phyloP scores from a whole-genome alignment of 108 stramenopile genomes.

The Schizochytrium sp. region DNA sequence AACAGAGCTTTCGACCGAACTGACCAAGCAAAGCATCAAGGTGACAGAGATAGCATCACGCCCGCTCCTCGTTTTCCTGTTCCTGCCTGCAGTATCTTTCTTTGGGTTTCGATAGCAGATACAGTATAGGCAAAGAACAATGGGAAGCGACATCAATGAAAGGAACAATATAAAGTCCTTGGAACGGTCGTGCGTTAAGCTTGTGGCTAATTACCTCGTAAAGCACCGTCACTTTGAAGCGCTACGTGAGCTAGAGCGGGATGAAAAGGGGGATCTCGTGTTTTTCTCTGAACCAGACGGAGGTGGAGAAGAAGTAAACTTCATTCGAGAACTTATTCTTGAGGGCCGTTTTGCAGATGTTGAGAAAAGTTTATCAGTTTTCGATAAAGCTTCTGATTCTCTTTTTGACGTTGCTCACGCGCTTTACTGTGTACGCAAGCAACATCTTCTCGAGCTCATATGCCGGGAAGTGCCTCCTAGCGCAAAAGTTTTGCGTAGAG shows the following conservation, averaged over 20 bases:
- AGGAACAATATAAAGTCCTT: no score
- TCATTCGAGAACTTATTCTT: slow-evolving; percentile 31
- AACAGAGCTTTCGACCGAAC: no score
- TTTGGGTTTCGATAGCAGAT: no score
- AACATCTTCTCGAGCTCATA: slow-evolving; percentile 23
- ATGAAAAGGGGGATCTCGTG: background rate
- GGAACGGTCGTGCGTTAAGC: background rate
- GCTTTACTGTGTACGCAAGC: slow-evolving; percentile 3
- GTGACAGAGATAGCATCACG: no score
- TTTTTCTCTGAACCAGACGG: background rate
- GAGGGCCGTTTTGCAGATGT: slow-evolving; percentile 1
- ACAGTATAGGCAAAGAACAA: no score
- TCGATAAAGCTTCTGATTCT: background rate
- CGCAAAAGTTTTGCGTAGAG: background rate
- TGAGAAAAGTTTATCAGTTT: slow-evolving; percentile 7
- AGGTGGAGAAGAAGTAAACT: slow-evolving; percentile 2
- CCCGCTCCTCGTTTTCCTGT: no score
- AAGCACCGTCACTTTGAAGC: background rate
- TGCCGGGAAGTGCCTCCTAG: background rate
- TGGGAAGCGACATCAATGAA: no score
- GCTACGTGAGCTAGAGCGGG: slow-evolving; percentile 42
- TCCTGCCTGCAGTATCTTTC: no score
- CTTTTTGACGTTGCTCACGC: background rate
- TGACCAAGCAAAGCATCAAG: no score
- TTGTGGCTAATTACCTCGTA: background rate